Conservation (phyloP, 345 rosid genomes). For the Linum usitatissimum region DNA sequence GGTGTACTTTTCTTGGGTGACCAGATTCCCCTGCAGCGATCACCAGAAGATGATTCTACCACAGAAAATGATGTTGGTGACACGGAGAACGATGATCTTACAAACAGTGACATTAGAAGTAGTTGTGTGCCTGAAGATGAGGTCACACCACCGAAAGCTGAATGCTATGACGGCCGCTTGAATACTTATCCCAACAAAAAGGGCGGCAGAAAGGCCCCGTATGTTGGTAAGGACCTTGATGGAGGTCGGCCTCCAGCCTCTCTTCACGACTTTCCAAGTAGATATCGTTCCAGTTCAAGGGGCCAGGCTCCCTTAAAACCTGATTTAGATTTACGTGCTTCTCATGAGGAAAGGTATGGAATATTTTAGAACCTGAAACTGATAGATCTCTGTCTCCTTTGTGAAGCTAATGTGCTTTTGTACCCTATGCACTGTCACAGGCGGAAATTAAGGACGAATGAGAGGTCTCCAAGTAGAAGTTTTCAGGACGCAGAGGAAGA, state of each 20-base stretch:
- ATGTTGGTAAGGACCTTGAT: conserved; percentile 30
- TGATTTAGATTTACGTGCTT: conserved; percentile 26
- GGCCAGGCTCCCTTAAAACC: conserved; percentile 24
- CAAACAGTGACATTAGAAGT: conserved; percentile 28
- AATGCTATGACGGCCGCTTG: conserved; percentile 25
- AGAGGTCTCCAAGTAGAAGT: conserved; percentile 41
- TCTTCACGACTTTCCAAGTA: conserved; percentile 21
- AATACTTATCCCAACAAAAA: conserved; percentile 25
- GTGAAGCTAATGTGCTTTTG: background rate
- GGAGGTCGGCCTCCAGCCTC: conserved; percentile 29
- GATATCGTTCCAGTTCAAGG: conserved; percentile 28
- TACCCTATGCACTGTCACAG: conserved; percentile 12
- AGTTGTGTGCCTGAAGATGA: conserved; percentile 31
- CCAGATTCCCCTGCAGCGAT: conserved; percentile 79
- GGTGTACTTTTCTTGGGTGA: conserved; percentile 24
- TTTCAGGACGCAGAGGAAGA: conserved; percentile 38
- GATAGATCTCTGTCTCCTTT: background rate
- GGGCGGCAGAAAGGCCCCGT: conserved; percentile 23
- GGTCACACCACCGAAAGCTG: conserved; percentile 18
- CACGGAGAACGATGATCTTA: conserved; percentile 24
- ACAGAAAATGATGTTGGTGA: conserved; percentile 31
- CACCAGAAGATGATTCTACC: conserved; percentile 45
- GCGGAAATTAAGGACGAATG: conserved; percentile 19
- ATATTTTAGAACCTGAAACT: background rate
- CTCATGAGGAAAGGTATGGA: conserved; percentile 40